phyloP scores from a whole-genome alignment of 495 filamentous ascomycete species.

The Copromyces sp. region DNA sequence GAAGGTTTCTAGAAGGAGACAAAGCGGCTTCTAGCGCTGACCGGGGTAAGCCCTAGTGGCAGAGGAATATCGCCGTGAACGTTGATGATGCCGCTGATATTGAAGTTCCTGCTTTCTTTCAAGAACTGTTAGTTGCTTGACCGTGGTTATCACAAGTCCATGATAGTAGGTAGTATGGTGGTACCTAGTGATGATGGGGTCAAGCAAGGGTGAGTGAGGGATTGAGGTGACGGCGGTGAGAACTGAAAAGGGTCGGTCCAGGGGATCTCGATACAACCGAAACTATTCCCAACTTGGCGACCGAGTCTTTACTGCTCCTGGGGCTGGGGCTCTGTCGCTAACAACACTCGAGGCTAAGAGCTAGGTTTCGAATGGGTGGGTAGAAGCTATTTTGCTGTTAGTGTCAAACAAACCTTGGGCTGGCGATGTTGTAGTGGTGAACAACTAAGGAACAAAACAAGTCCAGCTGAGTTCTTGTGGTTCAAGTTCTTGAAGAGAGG shows the following conservation, averaged over 20 bases:
- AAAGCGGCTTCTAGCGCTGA: slow-evolving; percentile 30
- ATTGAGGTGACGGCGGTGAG: background rate
- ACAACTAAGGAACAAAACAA: background rate
- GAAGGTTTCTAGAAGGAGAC: slow-evolving; percentile 33
- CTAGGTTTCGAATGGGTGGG: background rate
- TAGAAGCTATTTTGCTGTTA: background rate
- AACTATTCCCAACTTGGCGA: background rate
- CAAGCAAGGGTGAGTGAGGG: background rate
- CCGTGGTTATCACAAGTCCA: background rate
- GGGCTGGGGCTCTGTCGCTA: background rate
- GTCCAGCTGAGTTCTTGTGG: background rate
- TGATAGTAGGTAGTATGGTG: background rate
- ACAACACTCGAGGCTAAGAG: background rate
- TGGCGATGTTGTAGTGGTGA: background rate
- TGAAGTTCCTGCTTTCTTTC: background rate
- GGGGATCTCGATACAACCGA: background rate
- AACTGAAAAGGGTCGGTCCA: background rate
- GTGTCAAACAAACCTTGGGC: background rate
- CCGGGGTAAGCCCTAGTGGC: background rate
- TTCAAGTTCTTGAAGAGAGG: background rate
- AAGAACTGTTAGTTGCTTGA: background rate
- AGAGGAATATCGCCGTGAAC: background rate
- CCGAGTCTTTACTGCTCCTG: background rate
- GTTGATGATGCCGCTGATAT: background rate
- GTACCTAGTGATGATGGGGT: background rate